Base-by-base conservation (phyloP, 768 basidiomycete species). In the Asterophora parasitica region DNA sequence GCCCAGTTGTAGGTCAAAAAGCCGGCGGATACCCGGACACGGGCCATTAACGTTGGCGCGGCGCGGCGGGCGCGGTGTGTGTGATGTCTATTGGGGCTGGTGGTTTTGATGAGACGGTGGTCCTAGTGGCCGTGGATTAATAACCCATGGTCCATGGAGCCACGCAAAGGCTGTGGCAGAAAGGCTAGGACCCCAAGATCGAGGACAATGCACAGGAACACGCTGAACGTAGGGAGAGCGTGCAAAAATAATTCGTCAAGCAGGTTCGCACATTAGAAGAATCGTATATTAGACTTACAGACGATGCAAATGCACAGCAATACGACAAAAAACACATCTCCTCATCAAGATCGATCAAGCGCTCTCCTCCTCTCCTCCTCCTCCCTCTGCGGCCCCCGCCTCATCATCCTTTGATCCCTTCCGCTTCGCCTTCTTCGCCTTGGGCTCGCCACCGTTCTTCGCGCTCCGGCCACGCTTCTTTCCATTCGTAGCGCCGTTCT, bases 1-100 rank as follows among this genome's bases (percentile, higher is more conserved):
- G 65, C 67, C 64, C 54, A 54, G 62, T 68, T 68, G 58, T 62
- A 66, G 67, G 67, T 66, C 64, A 68, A 68, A 65, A 62, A 63
- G 61, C 63, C 65, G 62, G 51, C 59, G 64, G 63, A 62, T 52
- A 61, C 58, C 61, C 59, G 42, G 32, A 26, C 42, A 42, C 42
- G 31, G 8, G 9, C 19, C 16, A 20, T 8, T 39, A 23, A 12
- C 10, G 8, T 39, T 15, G 31, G 39, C 3, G 39, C 27, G 38
- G 28, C 8, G 26, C 32, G 31, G 33, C 12, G 13, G 15, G 4
- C 28, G 8, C 7, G 35, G 8, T 31, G 30, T 3, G 30, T 9
- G 12, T 4, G 30, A 30, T 30, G 28, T 10, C 28, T 5, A 10
- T 30, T 10, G 28, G 10, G 28, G 28, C 6, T 30, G 28, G 28